Conservation (phyloP, 2,329 filamentous ascomycete genomes). For the Hymenoscyphus linearis region DNA sequence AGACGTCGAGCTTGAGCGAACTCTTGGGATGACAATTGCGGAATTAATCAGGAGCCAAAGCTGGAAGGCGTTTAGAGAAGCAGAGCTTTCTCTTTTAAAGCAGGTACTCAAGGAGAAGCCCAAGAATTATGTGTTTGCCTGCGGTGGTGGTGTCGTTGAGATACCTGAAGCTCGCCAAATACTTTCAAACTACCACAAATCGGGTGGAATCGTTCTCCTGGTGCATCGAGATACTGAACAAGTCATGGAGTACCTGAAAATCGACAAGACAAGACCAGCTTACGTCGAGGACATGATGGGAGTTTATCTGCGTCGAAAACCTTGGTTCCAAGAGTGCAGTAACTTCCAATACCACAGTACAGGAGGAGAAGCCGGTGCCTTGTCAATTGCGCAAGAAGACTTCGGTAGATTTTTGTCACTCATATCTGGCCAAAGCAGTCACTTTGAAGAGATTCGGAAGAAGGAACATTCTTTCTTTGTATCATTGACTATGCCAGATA, state of each 20-base stretch:
- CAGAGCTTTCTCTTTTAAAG: slow-evolving; percentile 70
- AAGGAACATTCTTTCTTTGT: slow-evolving; percentile 86
- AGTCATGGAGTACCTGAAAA: slow-evolving; percentile 81
- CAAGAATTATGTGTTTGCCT: slow-evolving; percentile 79
- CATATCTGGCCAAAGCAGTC: slow-evolving; percentile 59
- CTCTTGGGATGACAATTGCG: slow-evolving; percentile 71
- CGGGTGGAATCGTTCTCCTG: slow-evolving; percentile 77
- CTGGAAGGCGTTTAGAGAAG: slow-evolving; percentile 83
- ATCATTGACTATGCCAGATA: slow-evolving; percentile 75
- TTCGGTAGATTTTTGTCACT: slow-evolving; percentile 68
- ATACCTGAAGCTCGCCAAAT: slow-evolving; percentile 72
- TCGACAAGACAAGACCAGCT: slow-evolving; percentile 85
- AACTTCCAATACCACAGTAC: slow-evolving; percentile 92
- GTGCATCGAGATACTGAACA: slow-evolving; percentile 84
- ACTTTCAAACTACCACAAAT: slow-evolving; percentile 66
- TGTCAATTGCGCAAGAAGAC: slow-evolving; percentile 43
- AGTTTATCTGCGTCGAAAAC: slow-evolving; percentile 83
- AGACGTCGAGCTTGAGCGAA: slow-evolving; percentile 77
- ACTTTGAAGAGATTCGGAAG: slow-evolving; percentile 49
- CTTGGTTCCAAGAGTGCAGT: slow-evolving; percentile 88
- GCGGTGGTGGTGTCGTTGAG: slow-evolving; percentile 90
- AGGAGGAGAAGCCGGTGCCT: slow-evolving; percentile 35
- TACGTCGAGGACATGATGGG: slow-evolving; percentile 89
- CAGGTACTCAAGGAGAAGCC: slow-evolving; percentile 70
- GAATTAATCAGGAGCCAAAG: slow-evolving; percentile 73